Conservation (phyloP, 768 basidiomycete species). For the Mycena metata region DNA sequence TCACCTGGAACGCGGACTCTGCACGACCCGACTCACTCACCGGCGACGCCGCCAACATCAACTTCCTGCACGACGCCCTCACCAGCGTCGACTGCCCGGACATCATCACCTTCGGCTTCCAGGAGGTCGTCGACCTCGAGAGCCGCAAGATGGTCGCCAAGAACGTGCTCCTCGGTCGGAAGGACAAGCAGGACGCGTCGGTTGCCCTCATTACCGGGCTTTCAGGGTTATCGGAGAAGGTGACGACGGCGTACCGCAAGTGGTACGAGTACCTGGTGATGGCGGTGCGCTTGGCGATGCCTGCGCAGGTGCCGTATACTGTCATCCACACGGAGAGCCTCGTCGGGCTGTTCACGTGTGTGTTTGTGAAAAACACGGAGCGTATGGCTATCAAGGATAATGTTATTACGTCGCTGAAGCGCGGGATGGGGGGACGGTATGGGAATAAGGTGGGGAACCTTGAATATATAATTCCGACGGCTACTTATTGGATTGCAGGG, state of each 20-base stretch:
- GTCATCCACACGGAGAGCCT: slow-evolving; percentile 89
- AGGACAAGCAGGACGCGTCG: slow-evolving; percentile 70
- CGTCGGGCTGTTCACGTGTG: slow-evolving; percentile 87
- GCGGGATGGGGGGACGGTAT: slow-evolving; percentile 93
- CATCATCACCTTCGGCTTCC: slow-evolving; percentile 94
- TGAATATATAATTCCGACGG: slow-evolving; percentile 4
- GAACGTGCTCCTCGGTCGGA: slow-evolving; percentile 85
- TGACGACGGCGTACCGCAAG: slow-evolving; percentile 87
- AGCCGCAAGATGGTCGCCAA: slow-evolving; percentile 93
- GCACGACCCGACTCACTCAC: slow-evolving; percentile 82
- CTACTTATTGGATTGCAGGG: slow-evolving; percentile 63
- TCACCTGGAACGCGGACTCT: slow-evolving; percentile 95
- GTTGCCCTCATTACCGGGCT: slow-evolving; percentile 49
- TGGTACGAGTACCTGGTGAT: slow-evolving; percentile 88
- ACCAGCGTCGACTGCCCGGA: slow-evolving; percentile 83
- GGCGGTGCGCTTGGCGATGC: slow-evolving; percentile 82
- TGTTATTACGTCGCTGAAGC: slow-evolving; percentile 86
- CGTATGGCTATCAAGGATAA: slow-evolving; percentile 71
- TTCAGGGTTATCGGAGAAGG: slow-evolving; percentile 80
- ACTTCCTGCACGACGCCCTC: slow-evolving; percentile 85
- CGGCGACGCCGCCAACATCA: slow-evolving; percentile 77
- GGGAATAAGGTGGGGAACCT: slow-evolving; percentile 86
- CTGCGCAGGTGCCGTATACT: slow-evolving; percentile 80
- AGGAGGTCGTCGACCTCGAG: slow-evolving; percentile 97
- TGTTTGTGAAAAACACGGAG: slow-evolving; percentile 81